A percentile compares a stretch with the other conserved stretches of the same genome.
Conservation (phyloP, 1,139 yeast species). For the Spathaspora sp. region DNA sequence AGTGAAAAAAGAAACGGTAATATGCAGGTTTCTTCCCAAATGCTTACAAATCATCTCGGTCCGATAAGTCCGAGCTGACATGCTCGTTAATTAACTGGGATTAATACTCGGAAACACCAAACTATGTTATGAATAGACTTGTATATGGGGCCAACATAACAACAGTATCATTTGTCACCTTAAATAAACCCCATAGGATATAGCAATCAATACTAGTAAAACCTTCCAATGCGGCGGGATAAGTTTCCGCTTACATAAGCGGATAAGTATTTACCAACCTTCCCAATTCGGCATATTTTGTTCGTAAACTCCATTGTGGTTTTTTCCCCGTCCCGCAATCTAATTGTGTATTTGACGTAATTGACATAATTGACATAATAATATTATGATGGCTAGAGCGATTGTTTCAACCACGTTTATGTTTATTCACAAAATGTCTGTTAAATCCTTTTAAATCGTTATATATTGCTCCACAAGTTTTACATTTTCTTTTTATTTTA, state of each 20-base stretch:
- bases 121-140: background rate
- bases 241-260: background rate
- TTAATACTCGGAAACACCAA: background rate
- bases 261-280: background rate
- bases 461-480: slow-evolving; percentile 12
- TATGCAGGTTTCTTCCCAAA: background rate
- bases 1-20: background rate
- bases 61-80: background rate
- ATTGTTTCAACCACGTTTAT: slow-evolving; percentile 1
- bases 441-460: slow-evolving; percentile 19
- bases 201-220: background rate
- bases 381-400: too few species aligned
- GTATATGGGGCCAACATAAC: background rate
- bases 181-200: background rate
- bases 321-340: background rate
- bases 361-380: too few species aligned
- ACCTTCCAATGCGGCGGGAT: background rate
- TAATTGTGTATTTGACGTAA: too few species aligned
- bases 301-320: background rate
- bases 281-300: too few species aligned
- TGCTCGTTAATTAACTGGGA: too few species aligned
- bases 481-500: slow-evolving; percentile 17
- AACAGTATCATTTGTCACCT: background rate
- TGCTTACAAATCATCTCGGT: background rate
- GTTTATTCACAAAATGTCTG: slow-evolving; percentile 17